Evolutionary conservation across 257 asterid genomes (phyloP), one percentile per base, ranked within the genome.

Genomic region (Solanum phureja): DNA sequence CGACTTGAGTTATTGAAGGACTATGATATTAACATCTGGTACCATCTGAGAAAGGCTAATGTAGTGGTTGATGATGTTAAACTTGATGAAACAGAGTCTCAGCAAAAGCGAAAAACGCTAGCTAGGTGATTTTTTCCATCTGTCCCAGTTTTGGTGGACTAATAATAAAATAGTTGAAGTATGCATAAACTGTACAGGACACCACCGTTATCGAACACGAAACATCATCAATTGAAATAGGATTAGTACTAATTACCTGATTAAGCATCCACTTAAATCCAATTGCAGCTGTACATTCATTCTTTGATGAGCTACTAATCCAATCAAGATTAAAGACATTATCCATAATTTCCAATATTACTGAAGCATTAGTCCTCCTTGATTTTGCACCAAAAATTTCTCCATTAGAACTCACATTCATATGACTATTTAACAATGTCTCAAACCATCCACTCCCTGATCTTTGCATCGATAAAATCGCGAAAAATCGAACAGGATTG

Each of bases 261-360:
- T 96, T 96, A 60, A 96, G 94, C 99, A 96, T 96, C 98, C 99
- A 96, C 90, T 96, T 96, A 90, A 96, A 95, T 33, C 99, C 98
- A 71, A 96, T 92, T 12, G 98, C 98, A 75, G 96, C 96, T 0
- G 96, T 87, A 90, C 99, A 96, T 83, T 93, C 96, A 71, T 95
- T 95, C 94, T 95, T 96, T 62, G 98, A 91, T 3, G 99, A 94
- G 40, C 99, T 96, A 31, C 90, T 94, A 10, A 84, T 37, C 94
- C 93, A 93, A 89, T 96, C 99, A 86, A 96, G 94, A 89, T 95
- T 93, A 73, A 93, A 95, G 44, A 95, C 95, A 68, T 46, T 82
- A 69, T 95, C 98, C 88, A 96, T n/a, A 1, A 90, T 91, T 33
- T 87, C 66, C 31, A 75, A 69, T 21, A 96, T 91, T 87, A 79